Evolutionary conservation across 495 filamentous ascomycete genomes (phyloP).

Genomic region (Penicillium coffeae): DNA sequence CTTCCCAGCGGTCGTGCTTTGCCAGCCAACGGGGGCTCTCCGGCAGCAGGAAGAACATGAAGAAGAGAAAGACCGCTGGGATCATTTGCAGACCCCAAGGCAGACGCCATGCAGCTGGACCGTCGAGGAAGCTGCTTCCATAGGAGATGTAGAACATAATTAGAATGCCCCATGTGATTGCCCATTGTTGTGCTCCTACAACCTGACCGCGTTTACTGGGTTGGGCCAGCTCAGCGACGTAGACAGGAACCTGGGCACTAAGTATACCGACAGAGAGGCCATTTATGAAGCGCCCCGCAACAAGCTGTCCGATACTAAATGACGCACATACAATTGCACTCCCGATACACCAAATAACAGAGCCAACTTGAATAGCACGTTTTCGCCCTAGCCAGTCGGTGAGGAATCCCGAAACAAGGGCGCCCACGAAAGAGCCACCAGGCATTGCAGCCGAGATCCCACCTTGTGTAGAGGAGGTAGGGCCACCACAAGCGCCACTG

Average conservation of each 20-base stretch:
- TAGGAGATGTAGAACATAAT: slow-evolving; percentile 62
- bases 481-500: slow-evolving; percentile 40
- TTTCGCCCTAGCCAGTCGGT: slow-evolving; percentile 66
- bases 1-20: slow-evolving; percentile 67
- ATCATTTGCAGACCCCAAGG: slow-evolving; percentile 76
- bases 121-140: slow-evolving; percentile 58
- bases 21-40: slow-evolving; percentile 75
- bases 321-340: slow-evolving; percentile 65
- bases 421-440: slow-evolving; percentile 66
- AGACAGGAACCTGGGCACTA: slow-evolving; percentile 73
- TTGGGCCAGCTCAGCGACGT: slow-evolving; percentile 68
- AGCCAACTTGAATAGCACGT: slow-evolving; percentile 56
- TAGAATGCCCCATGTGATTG: slow-evolving; percentile 73
- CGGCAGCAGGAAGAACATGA: slow-evolving; percentile 59
- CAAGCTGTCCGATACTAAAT: slow-evolving; percentile 68
- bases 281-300: slow-evolving; percentile 70
- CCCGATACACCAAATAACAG: slow-evolving; percentile 62
- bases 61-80: slow-evolving; percentile 58
- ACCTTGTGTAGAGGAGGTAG: slow-evolving; percentile 46
- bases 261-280: slow-evolving; percentile 70
- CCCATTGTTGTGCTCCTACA: slow-evolving; percentile 69
- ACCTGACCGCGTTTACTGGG: slow-evolving; percentile 68
- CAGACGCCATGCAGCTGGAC: slow-evolving; percentile 57
- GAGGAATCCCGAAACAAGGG: slow-evolving; percentile 59
- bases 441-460: slow-evolving; percentile 68